Conservation (phyloP, 768 basidiomycete species). For the Kwoniella sp. region DNA sequence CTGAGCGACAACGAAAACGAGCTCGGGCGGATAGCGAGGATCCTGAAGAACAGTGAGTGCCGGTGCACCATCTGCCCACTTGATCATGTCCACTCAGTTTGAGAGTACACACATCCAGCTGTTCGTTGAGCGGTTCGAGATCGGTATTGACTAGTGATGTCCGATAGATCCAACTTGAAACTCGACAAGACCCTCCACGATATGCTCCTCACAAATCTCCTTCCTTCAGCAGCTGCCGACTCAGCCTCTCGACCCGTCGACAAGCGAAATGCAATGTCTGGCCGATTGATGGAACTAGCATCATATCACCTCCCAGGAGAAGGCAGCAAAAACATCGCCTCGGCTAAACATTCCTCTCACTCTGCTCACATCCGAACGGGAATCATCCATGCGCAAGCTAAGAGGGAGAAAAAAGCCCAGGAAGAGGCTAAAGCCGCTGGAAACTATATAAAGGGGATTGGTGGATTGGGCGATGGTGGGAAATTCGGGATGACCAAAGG, state of each 20-base stretch:
- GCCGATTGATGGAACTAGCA: slow-evolving; percentile 48
- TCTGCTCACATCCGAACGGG: slow-evolving; percentile 51
- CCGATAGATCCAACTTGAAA: slow-evolving; percentile 50
- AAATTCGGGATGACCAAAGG: slow-evolving; percentile 23
- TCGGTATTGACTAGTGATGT: no score
- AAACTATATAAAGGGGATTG: slow-evolving; percentile 41
- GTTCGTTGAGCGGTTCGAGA: no score
- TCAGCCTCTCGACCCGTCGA: slow-evolving; percentile 44
- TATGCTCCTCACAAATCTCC: slow-evolving; percentile 49
- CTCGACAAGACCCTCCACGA: slow-evolving; percentile 55
- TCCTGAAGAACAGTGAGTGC: slow-evolving; percentile 45
- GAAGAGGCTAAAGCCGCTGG: slow-evolving; percentile 46
- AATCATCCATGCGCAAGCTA: slow-evolving; percentile 43
- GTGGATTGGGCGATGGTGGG: slow-evolving; percentile 37
- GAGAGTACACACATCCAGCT: no score
- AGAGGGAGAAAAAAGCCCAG: slow-evolving; percentile 33
- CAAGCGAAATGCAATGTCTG: slow-evolving; percentile 46
- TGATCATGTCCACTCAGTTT: no score
- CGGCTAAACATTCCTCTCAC: slow-evolving; percentile 32
- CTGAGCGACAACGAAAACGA: slow-evolving; percentile 25
- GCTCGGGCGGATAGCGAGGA: slow-evolving; percentile 19
- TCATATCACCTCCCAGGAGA: slow-evolving; percentile 45
- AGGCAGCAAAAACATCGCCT: slow-evolving; percentile 30
- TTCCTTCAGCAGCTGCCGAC: slow-evolving; percentile 35
- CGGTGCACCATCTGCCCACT: no score